A percentile compares a stretch with the other conserved stretches of the same genome.
phyloP scores from a whole-genome alignment of 495 filamentous ascomycete genomes.

The Corynascus novoguineensis region DNA sequence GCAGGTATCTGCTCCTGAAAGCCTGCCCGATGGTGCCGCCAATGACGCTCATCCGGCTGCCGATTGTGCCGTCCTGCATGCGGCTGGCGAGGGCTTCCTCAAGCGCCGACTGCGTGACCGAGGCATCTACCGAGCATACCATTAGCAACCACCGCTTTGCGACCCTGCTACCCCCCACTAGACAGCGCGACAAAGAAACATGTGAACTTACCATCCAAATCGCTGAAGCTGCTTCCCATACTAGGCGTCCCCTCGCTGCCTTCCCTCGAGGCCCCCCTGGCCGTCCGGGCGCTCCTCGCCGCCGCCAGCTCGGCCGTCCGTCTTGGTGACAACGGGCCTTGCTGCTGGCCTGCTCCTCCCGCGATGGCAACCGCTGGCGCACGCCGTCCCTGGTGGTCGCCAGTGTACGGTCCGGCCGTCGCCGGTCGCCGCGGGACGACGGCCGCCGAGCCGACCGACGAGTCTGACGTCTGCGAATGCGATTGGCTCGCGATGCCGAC shows the following conservation, averaged over 20 bases:
- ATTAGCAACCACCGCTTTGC: background rate
- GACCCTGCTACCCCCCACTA: background rate
- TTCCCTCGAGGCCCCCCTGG: conserved; percentile 53
- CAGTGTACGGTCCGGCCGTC: conserved; percentile 3
- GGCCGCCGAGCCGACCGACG: conserved; percentile 55
- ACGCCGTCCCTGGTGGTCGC: background rate
- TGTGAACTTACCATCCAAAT: conserved; percentile 76
- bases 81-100: conserved; percentile 91
- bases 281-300: conserved; percentile 41
- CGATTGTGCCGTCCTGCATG: conserved; percentile 73
- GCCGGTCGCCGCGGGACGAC: conserved; percentile 24
- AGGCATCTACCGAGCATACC: conserved; percentile 59
- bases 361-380: background rate
- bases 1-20: conserved; percentile 40
- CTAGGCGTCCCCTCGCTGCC: conserved; percentile 86
- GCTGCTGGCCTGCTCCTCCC: background rate
- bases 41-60: conserved; percentile 78
- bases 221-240: conserved; percentile 97
- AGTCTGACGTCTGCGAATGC: conserved; percentile 48
- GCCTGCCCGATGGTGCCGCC: conserved; percentile 62
- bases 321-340: conserved; percentile 43
- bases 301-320: conserved; percentile 52
- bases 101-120: conserved; percentile 87
- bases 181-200: background rate
- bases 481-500: conserved; percentile 14